Evolutionary conservation across 331 rosid species (phyloP), one percentile per base, ranked within the genome.

Genomic region (Pyracantha coccinea): DNA sequence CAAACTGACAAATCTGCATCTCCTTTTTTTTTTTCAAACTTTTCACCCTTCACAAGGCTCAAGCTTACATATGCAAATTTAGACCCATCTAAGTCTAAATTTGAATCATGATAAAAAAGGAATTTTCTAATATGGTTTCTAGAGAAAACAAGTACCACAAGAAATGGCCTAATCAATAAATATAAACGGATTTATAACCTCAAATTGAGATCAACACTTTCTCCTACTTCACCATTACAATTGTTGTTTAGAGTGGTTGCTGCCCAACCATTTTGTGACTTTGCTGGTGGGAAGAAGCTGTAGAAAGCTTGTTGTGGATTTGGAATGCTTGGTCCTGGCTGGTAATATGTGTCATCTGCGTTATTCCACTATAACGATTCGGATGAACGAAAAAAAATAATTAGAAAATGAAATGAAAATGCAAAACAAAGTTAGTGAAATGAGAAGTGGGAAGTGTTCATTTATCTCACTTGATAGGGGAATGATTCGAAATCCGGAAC

Each of bases 171-270:
- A 50, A 28, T 2, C 71, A 24, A 38, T 38, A 9, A 38, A 38
- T 38, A 38, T 4, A 5, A 8, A 7, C 10, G 12, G 27, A 31
- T 62, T 79, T 86, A 88, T 50, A 92, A 83, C 84, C 87, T 92
- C 87, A 92, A 86, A 74, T 82, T 88, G 33, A 92, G 90, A 83
- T 92, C 96, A 72, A 88, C 69, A 71, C 15, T 82, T 82, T 84
- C 91, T 78, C 80, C 90, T 38, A 58, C 78, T 68, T 77, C 89
- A 12, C 76, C 81, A 69, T 71, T 79, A 35, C 73, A 66, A 81
- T 66, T 82, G 84, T 69, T 80, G 86, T 55, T 60, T 65, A 61
- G 69, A 14, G 65, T 50, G 57, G 58, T 52, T 31, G 76, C 50
- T 79, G 88, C 68, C 65, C 38, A 58, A 50, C 83, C 84, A 66